Percentiles rank a stretch among this genome's conserved stretches.
Conservation (phyloP, 352 stramenopile genomes). For the Globisporangium paroecandrum region DNA sequence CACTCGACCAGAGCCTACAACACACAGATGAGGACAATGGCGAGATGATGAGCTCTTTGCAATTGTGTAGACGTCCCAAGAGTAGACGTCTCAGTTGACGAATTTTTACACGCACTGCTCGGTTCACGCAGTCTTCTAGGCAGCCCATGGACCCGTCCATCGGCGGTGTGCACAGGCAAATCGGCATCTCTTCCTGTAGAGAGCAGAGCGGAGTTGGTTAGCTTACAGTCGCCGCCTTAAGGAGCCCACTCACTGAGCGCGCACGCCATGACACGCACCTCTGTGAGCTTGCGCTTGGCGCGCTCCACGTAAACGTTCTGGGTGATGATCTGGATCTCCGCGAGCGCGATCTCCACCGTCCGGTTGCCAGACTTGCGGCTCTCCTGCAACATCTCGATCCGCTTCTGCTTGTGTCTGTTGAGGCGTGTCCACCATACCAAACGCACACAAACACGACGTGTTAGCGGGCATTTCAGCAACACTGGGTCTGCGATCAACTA, state of each 20-base stretch:
- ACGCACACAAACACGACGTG: neutral
- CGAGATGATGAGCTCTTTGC: neutral
- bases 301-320: conserved; percentile 77
- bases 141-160: conserved; percentile 41
- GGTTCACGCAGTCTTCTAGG: conserved; percentile 74
- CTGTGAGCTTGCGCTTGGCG: conserved; percentile 42
- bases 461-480: neutral
- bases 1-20: conserved; percentile 69
- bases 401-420: conserved; percentile 32
- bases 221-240: neutral
- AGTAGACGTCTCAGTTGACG: too few relatives aligned
- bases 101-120: conserved; percentile 33
- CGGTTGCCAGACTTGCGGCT: conserved; percentile 67
- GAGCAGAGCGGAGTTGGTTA: neutral
- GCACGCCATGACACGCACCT: conserved; percentile 24
- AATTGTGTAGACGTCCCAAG: neutral
- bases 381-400: conserved; percentile 32
- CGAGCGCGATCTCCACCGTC: conserved; percentile 62
- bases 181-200: conserved; percentile 63
- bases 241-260: neutral
- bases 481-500: neutral
- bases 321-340: conserved; percentile 65
- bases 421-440: neutral
- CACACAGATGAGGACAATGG: neutral
- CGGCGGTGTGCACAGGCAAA: conserved; percentile 55